Percentiles rank a stretch among this genome's conserved stretches.
Conservation (phyloP, 2,329 filamentous ascomycete genomes). For the Ophiostoma ips region DNA sequence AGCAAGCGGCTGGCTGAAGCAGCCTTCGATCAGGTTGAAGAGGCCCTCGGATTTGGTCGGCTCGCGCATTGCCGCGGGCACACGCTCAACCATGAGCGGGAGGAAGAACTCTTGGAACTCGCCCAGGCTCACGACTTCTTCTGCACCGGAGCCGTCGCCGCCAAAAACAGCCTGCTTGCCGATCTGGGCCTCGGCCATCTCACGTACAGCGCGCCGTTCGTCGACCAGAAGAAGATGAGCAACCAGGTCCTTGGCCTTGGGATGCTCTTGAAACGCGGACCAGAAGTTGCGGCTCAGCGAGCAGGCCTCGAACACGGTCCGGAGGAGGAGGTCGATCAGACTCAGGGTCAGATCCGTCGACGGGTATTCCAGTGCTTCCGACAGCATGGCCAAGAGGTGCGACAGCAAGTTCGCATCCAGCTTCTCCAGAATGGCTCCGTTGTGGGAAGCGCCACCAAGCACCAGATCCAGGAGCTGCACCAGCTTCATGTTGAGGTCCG, state of each 20-base stretch:
- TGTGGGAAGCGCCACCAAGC: slow-evolving; percentile 25
- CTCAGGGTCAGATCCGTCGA: slow-evolving; percentile 7
- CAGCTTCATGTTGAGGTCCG: slow-evolving; percentile 37
- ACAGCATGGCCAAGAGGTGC: slow-evolving; percentile 20
- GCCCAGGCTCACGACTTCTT: slow-evolving; percentile 17
- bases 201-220: slow-evolving; percentile 22
- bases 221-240: slow-evolving; percentile 26
- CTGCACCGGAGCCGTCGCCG: neutral
- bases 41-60: slow-evolving; percentile 30
- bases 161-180: slow-evolving; percentile 15
- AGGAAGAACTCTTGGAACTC: slow-evolving; percentile 34
- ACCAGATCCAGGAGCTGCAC: slow-evolving; percentile 42
- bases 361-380: slow-evolving; percentile 8
- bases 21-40: slow-evolving; percentile 26
- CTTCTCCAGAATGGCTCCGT: slow-evolving; percentile 9
- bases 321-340: slow-evolving; percentile 20
- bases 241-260: slow-evolving; percentile 18
- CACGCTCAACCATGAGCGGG: slow-evolving; percentile 27
- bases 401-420: slow-evolving; percentile 19
- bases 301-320: slow-evolving; percentile 27
- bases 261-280: slow-evolving; percentile 22
- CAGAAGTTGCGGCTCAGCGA: slow-evolving; percentile 26
- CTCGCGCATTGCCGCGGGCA: slow-evolving; percentile 22
- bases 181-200: slow-evolving; percentile 23
- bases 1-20: slow-evolving; percentile 27